Conservation (phyloP, 106 monocot genomes). For the Gastrodia elata region DNA sequence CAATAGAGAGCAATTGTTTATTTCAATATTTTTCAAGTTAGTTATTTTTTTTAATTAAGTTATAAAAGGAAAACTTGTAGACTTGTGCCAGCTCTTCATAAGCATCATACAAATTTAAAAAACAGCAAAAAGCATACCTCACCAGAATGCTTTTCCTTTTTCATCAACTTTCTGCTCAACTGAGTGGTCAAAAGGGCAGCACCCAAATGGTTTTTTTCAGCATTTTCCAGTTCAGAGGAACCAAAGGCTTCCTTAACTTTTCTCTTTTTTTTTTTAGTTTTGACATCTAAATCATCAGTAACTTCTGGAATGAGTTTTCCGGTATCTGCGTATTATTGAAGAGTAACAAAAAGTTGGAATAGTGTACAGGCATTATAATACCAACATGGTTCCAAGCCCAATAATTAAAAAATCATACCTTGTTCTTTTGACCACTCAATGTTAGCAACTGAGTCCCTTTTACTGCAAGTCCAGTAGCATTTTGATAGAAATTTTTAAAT, state of each 20-base stretch:
- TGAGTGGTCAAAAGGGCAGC: too few relatives aligned
- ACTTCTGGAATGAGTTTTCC: too few relatives aligned
- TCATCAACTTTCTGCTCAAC: slow-evolving; percentile 31
- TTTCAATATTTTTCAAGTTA: too few relatives aligned
- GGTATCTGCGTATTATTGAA: background rate
- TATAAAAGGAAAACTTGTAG: background rate
- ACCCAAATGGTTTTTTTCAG: too few relatives aligned
- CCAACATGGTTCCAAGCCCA: background rate
- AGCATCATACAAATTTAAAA: too few relatives aligned
- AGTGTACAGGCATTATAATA: background rate
- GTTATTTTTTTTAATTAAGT: background rate
- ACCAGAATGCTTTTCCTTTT: slow-evolving; percentile 34
- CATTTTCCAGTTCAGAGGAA: too few relatives aligned
- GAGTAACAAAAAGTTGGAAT: background rate
- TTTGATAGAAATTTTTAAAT: background rate
- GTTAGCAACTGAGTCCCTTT: slow-evolving; percentile 2
- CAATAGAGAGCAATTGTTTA: too few relatives aligned
- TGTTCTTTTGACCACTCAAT: slow-evolving; percentile 4
- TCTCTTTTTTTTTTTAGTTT: too few relatives aligned
- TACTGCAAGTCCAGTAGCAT: slow-evolving; percentile 7
- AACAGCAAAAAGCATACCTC: slow-evolving; percentile 24
- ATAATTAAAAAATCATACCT: slow-evolving; percentile 7
- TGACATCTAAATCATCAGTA: too few relatives aligned
- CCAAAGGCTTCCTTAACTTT: too few relatives aligned
- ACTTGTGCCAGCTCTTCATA: background rate